phyloP scores from a whole-genome alignment of 306 rosid genomes.

The Malus sylvestris region DNA sequence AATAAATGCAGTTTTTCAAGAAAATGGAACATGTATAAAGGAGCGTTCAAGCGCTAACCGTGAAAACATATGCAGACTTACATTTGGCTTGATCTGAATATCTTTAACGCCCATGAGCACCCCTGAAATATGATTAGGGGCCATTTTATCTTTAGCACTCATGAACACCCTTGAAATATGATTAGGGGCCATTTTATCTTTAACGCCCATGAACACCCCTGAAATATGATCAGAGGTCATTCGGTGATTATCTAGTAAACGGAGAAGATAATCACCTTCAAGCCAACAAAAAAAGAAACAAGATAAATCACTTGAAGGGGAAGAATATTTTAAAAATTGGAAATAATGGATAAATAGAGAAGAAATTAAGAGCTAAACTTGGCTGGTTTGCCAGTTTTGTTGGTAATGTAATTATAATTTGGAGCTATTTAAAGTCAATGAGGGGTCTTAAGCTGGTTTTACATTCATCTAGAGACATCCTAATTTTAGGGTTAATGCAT shows the following conservation, averaged over 20 bases:
- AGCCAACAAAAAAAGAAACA: not conserved
- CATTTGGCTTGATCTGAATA: conserved; percentile 40
- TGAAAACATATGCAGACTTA: not conserved
- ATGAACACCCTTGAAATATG: too few relatives aligned
- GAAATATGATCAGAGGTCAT: not conserved
- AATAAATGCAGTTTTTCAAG: not conserved
- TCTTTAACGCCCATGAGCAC: conserved; percentile 28
- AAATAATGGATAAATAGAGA: not conserved
- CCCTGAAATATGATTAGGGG: conserved; percentile 5
- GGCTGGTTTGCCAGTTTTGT: not conserved
- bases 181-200: conserved; percentile 6
- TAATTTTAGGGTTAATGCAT: not conserved
- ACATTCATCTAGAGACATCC: not conserved
- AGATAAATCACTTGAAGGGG: not conserved
- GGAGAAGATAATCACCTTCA: conserved; percentile 9
- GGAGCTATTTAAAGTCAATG: not conserved
- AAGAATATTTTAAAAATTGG: not conserved
- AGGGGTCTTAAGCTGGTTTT: not conserved
- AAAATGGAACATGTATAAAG: not conserved
- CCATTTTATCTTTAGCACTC: not conserved
- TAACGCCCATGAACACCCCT: not conserved
- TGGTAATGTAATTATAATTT: not conserved
- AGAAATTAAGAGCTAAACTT: not conserved
- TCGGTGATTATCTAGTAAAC: not conserved
- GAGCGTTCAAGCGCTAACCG: not conserved